These are phyloP conservation scores for Aspergillus caelatus DNA, from an alignment of 2,329 filamentous ascomycete species.

Conservation along the genomic window DNA sequence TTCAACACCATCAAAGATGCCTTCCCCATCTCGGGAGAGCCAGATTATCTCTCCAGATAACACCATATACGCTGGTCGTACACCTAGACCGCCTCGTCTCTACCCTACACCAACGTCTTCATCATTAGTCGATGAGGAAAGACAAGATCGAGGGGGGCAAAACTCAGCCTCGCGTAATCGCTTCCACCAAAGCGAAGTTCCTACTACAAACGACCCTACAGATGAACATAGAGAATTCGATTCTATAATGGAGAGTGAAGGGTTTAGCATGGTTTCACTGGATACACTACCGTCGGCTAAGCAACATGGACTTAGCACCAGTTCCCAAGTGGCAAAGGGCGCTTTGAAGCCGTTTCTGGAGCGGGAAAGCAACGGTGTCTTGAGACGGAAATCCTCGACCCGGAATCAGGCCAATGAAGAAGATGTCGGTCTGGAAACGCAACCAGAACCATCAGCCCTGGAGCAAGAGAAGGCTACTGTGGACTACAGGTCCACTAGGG, in stretches of 20 bases:
- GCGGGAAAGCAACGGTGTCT: slow-evolving; percentile 30
- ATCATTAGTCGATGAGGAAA: slow-evolving; percentile 42
- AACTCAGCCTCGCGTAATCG: background rate
- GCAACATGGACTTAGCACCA: slow-evolving; percentile 43
- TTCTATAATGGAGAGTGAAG: slow-evolving; percentile 60
- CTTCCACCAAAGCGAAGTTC: slow-evolving; percentile 6
- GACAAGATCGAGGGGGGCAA: slow-evolving; percentile 20
- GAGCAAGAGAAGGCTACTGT: background rate
- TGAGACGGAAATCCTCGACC: slow-evolving; percentile 30
- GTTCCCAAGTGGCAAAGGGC: slow-evolving; percentile 29
- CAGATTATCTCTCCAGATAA: slow-evolving; percentile 35
- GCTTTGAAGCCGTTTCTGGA: slow-evolving; percentile 31
- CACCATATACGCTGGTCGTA: slow-evolving; percentile 35
- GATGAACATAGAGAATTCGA: slow-evolving; percentile 53
- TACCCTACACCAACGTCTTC: slow-evolving; percentile 47
- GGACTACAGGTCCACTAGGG: background rate
- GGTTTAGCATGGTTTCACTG: slow-evolving; percentile 61
- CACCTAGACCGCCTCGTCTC: slow-evolving; percentile 34
- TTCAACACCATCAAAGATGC: slow-evolving; percentile 39
- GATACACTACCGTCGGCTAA: slow-evolving; percentile 55
- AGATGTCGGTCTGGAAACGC: slow-evolving; percentile 18
- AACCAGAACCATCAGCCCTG: slow-evolving; percentile 15
- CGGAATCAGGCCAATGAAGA: slow-evolving; percentile 22
- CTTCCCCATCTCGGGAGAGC: slow-evolving; percentile 32
- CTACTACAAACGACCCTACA: slow-evolving; percentile 36